A percentile compares a stretch with the other conserved stretches of the same genome.
Evolutionary conservation across 2,329 filamentous ascomycete genomes (phyloP).

Genomic region (Emericellopsis cladophorae): DNA sequence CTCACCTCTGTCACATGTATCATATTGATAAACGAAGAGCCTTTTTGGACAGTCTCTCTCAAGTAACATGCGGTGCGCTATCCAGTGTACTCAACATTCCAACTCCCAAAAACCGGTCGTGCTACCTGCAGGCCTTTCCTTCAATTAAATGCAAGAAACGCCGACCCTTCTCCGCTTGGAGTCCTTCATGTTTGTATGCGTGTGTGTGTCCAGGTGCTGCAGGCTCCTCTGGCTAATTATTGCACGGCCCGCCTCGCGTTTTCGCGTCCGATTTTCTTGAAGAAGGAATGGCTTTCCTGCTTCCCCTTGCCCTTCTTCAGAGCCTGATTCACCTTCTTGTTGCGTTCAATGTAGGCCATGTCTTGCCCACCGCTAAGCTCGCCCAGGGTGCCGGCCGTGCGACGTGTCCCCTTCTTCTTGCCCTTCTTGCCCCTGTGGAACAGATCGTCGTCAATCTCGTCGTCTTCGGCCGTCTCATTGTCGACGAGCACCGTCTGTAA

Average conservation of each 20-base stretch:
- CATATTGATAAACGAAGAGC: too few species aligned
- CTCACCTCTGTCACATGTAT: too few species aligned
- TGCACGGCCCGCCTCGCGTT: conserved; percentile 21
- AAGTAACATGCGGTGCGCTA: too few species aligned
- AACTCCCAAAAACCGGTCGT: too few species aligned
- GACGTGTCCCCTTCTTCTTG: conserved; percentile 47
- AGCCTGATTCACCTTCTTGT: conserved; percentile 50
- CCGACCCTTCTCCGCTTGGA: too few species aligned
- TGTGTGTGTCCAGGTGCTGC: not conserved
- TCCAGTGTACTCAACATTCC: too few species aligned
- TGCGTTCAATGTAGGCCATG: conserved; percentile 92
- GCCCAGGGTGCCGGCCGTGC: conserved; percentile 74
- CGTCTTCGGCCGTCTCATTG: conserved; percentile 63
- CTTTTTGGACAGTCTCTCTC: too few species aligned
- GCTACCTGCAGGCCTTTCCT: too few species aligned
- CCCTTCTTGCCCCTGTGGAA: conserved; percentile 31
- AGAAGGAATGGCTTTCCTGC: conserved; percentile 25
- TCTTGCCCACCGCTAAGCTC: conserved; percentile 85
- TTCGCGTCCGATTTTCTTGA: conserved; percentile 28
- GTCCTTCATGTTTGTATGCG: too few species aligned
- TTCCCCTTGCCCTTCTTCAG: conserved; percentile 23
- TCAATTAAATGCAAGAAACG: too few species aligned
- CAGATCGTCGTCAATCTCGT: conserved; percentile 42
- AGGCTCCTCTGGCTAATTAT: not conserved
- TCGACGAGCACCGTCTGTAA: conserved; percentile 83